These are phyloP conservation scores for Lactarius tabidus DNA, from an alignment of 768 basidiomycete genomes.

Conservation along the genomic window DNA sequence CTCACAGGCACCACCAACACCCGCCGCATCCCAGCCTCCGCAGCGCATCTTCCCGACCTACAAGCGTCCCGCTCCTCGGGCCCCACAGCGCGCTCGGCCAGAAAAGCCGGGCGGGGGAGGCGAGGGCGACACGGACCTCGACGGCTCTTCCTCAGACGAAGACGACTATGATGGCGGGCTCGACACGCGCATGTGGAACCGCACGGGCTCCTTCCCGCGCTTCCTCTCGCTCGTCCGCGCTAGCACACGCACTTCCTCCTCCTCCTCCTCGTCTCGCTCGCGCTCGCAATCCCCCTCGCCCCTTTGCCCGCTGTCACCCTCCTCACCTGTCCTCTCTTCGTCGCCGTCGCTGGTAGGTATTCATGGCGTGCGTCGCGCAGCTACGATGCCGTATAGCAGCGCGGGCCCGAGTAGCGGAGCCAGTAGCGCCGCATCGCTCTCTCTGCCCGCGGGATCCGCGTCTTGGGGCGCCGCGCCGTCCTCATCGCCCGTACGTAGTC, in stretches of 20 bases:
- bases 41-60: constrained; percentile 19
- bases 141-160: constrained; percentile 20
- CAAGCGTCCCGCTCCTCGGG: constrained; percentile 1
- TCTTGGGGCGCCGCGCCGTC: not conserved
- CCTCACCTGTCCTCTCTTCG: constrained; percentile 3
- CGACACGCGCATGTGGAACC: constrained; percentile 32
- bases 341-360: constrained; percentile 7
- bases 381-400: constrained; percentile 12
- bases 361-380: not conserved
- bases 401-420: not conserved
- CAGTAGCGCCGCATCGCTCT: constrained; percentile 14
- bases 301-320: constrained; percentile 10
- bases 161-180: constrained; percentile 25
- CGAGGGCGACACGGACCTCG: constrained; percentile 16
- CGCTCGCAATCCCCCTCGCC: constrained; percentile 9
- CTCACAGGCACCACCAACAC: not conserved
- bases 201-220: constrained; percentile 27
- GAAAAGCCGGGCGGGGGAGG: not conserved
- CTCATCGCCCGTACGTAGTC: constrained; percentile 19
- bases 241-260: constrained; percentile 21
- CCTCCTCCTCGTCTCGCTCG: constrained; percentile 19
- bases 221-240: constrained; percentile 30
- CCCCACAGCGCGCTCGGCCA: not conserved
- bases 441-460: not conserved
- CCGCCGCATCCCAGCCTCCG: not conserved